A percentile compares a stretch with the other conserved stretches of the same genome.
These are phyloP conservation scores for Hondaea fermentalgiana DNA, from an alignment of 108 stramenopile genomes.

Conservation along the genomic window DNA sequence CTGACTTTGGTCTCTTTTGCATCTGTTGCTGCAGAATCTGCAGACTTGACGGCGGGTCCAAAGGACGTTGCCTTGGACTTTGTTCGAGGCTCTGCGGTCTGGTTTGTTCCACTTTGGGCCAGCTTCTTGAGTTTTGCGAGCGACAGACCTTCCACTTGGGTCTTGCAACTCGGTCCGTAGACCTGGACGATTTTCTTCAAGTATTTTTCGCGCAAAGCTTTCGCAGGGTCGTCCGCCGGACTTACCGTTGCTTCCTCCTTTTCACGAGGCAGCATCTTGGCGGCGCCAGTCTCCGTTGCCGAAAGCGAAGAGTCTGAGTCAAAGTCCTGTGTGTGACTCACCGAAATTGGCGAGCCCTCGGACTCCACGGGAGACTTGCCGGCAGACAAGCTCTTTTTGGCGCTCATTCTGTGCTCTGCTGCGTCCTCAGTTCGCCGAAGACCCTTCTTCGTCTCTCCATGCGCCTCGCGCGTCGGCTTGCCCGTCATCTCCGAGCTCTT, in stretches of 20 bases:
- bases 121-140: too few relatives aligned
- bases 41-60: too few relatives aligned
- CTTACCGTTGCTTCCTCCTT: neutral
- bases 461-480: neutral
- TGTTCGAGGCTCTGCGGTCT: too few relatives aligned
- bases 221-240: neutral
- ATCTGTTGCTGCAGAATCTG: too few relatives aligned
- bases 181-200: neutral
- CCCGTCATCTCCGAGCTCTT: neutral
- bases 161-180: too few relatives aligned
- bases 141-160: too few relatives aligned
- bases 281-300: neutral
- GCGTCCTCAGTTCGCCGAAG: too few relatives aligned
- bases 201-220: neutral
- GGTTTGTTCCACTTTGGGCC: too few relatives aligned
- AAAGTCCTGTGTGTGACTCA: neutral
- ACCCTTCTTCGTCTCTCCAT: neutral
- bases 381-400: neutral
- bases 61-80: too few relatives aligned
- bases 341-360: neutral
- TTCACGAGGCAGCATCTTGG: neutral
- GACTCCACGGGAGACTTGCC: neutral
- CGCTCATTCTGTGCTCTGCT: neutral
- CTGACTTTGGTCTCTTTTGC: too few relatives aligned
- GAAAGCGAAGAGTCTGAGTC: neutral